A percentile compares a stretch with the other conserved stretches of the same genome.
Conservation (phyloP, 768 basidiomycete genomes). For the Suillus sp. region DNA sequence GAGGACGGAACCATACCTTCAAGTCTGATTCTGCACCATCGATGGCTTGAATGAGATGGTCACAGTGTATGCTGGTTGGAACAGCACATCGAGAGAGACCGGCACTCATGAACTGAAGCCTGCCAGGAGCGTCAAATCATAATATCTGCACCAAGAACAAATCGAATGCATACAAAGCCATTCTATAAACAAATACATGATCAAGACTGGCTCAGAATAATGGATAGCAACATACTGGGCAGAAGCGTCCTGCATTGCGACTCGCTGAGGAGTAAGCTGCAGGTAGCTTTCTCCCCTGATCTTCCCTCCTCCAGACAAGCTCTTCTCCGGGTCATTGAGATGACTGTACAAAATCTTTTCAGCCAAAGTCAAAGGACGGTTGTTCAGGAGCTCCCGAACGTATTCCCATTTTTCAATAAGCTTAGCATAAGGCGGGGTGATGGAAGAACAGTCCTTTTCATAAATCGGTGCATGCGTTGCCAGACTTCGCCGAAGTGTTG, state of each 20-base stretch:
- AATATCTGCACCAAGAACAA: not conserved
- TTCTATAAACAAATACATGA: constrained; percentile 44
- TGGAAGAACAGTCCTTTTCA: constrained; percentile 64
- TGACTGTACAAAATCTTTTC: constrained; percentile 99
- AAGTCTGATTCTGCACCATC: constrained; percentile 87
- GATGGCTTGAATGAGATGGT: constrained; percentile 95
- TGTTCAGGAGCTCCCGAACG: constrained; percentile 67
- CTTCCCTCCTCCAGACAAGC: constrained; percentile 61
- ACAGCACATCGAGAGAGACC: constrained; percentile 83
- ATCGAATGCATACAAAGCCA: constrained; percentile 66
- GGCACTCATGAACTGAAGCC: constrained; percentile 98
- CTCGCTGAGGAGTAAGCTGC: constrained; percentile 87
- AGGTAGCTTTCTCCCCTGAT: constrained; percentile 88
- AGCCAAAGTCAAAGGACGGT: constrained; percentile 86
- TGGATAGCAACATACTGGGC: constrained; percentile 65
- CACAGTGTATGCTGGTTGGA: constrained; percentile 93
- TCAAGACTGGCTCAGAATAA: constrained; percentile 18
- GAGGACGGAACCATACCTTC: constrained; percentile 48
- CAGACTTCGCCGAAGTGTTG: constrained; percentile 33
- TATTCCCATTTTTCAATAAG: constrained; percentile 70
- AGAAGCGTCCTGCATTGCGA: constrained; percentile 96
- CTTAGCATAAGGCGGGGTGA: constrained; percentile 82
- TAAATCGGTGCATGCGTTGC: constrained; percentile 44
- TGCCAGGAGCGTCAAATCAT: constrained; percentile 27
- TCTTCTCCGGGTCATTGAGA: constrained; percentile 75